Base-by-base conservation (phyloP, 176 grass and related monocot genomes). In the Ensete ventricosum region DNA sequence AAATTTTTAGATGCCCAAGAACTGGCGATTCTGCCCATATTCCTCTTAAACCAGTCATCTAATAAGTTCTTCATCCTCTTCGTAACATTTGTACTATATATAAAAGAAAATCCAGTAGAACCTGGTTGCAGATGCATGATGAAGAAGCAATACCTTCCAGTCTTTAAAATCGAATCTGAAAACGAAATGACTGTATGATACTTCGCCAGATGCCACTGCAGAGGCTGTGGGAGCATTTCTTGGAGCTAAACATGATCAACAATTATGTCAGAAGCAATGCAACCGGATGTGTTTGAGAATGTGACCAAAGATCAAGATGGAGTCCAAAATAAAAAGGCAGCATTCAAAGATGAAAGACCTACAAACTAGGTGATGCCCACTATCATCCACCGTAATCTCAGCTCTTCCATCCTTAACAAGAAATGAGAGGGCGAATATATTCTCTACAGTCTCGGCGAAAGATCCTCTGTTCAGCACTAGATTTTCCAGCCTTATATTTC, bases 131-230 rank as follows among this genome's bases (percentile, higher is more conserved):
- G 57, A 25, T 25, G 24, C 24, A 25, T 25, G 24, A 25, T 25
- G 24, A 25, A 24, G 24, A 69, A 12, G 13, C 3, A 21, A 54
- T 89, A 93, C 94, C 94, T 93, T 81, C 94, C 94, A 93, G 53
- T 97, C 94, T 74, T 80, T 93, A 55, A 87, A 90, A 84, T 97
- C 90, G 73, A 85, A 87, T 69, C 90, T 77, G 73, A 97, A 91
- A 20, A 97, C 85, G 82, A 93, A 93, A 91, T 97, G 94, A 64
- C 2, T 89, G 77, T 97, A 89, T 52, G 88, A 83, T 29, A 91
- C 85, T 71, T 97, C 74, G 62, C 94, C 93, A 55, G 93, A 87
- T 34, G 93, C 84, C 76, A 91, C 64, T 19, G 85, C 79, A 83
- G 77, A 87, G 26, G 88, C 83, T 79, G 83, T 80, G 64, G 94